phyloP scores from a whole-genome alignment of 306 rosid species.

The Rubus idaeus region DNA sequence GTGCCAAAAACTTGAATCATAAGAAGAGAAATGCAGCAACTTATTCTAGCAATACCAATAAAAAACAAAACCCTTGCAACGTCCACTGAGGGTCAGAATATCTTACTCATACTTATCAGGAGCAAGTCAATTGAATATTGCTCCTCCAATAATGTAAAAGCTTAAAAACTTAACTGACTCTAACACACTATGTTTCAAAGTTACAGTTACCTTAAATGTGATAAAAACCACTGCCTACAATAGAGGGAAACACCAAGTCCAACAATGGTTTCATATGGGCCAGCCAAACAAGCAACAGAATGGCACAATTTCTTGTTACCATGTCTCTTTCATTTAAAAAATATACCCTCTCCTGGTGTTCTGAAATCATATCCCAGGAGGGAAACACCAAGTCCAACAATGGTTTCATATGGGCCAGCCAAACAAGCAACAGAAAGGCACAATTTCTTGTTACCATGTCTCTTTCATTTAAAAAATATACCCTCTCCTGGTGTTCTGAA shows the following conservation, averaged over 20 bases:
- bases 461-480: background rate
- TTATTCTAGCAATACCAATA: background rate
- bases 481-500: background rate
- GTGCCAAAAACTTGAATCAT: constrained; percentile 10
- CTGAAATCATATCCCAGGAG: too few species aligned
- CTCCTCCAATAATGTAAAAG: background rate
- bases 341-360: background rate
- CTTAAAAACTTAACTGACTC: background rate
- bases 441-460: background rate
- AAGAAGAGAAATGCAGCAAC: background rate
- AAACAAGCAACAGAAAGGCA: background rate
- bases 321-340: too few species aligned
- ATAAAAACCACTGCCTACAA: background rate
- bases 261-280: background rate
- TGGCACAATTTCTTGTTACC: background rate
- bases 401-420: background rate
- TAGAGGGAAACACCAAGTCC: background rate
- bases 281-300: background rate
- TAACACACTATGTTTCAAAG: background rate
- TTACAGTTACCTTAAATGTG: background rate
- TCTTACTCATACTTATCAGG: background rate
- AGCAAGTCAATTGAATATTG: background rate
- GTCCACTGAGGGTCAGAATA: background rate
- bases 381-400: background rate
- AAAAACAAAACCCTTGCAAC: background rate